Base-by-base conservation (phyloP, 129 eudicot genomes). In the Silybum marianum region DNA sequence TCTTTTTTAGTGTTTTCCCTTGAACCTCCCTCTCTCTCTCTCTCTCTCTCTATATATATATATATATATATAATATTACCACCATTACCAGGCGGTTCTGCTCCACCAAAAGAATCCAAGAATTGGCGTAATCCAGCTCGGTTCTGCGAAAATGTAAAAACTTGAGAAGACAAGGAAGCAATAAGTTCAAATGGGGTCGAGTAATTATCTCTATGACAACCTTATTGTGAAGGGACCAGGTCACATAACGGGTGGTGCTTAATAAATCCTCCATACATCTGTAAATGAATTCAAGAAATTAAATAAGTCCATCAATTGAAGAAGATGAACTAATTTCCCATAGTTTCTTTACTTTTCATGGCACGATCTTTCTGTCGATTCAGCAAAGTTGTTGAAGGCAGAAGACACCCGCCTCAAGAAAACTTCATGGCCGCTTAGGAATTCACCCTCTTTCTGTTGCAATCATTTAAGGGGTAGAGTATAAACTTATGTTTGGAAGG, bases 201-300 rank as follows among this genome's bases (percentile, higher is more conserved):
- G 68, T 16, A 12, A 73, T 24, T 65, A 81, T 62, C 60, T 58
- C 38, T 62, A 12, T 30, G 72, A 67, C 71, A 18, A 95, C 99
- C 99, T 95, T 95, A 82, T 92, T 95, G 89, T 95, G 99, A 79
- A 95, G 99, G 79, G 99, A 95, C 99, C 99, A 95, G 25, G 93
- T 89, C 71, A 95, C 99, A 23, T 95, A 95, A 42, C 99, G 97
- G 39, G 99, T 95, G 83, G 99, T 95, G 97, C 99, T 95, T 74
- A 89, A 81, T 82, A 95, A 81, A 90, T 95, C 99, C 87, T 95
- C 99, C 99, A 95, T 90, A 79, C 99, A 95, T 87, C 99, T 95
- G 89, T 70, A 60, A 77, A 81, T 40, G 26, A 73, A 71, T 66
- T 80, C 21, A 79, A 75, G 23, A 80, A 85, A 73, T 5, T 72